Conservation (phyloP, 495 filamentous ascomycete genomes). For the Podospora bellae-mahoneyi region DNA sequence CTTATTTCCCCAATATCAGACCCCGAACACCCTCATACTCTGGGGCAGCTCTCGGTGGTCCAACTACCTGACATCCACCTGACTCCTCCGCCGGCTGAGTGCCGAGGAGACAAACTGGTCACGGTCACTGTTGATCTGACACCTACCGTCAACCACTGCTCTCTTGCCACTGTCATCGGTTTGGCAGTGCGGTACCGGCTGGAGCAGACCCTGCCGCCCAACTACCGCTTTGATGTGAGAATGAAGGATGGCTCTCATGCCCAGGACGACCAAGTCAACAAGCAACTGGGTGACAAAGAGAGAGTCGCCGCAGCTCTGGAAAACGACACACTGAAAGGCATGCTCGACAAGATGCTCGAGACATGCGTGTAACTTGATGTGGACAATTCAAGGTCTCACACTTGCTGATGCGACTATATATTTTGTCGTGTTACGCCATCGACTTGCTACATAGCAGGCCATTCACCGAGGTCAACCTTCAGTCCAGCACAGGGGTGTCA, state of each 20-base stretch:
- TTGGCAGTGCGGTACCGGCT: conserved; percentile 87
- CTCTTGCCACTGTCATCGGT: conserved; percentile 92
- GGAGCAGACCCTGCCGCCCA: conserved; percentile 86
- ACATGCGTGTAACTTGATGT: conserved; percentile 52
- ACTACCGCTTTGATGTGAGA: conserved; percentile 85
- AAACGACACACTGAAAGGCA: conserved; percentile 82
- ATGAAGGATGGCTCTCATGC: conserved; percentile 96
- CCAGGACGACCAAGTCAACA: conserved; percentile 91
- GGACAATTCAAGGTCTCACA: neutral
- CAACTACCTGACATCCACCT: conserved; percentile 89
- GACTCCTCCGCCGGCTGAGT: conserved; percentile 55
- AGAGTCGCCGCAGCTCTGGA: conserved; percentile 91
- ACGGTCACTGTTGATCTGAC: conserved; percentile 72
- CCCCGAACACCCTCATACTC: conserved; percentile 90
- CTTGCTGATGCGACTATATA: neutral
- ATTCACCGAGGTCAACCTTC: neutral
- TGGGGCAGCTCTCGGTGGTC: conserved; percentile 89
- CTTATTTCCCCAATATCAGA: conserved; percentile 91
- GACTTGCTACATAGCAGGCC: neutral
- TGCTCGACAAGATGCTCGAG: conserved; percentile 90
- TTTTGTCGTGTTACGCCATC: neutral
- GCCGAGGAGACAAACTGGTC: conserved; percentile 43
- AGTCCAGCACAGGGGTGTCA: neutral
- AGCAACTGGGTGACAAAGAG: conserved; percentile 95
- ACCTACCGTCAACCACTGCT: conserved; percentile 97